phyloP scores from a whole-genome alignment of 345 rosid genomes.

The Heritiera fomes region DNA sequence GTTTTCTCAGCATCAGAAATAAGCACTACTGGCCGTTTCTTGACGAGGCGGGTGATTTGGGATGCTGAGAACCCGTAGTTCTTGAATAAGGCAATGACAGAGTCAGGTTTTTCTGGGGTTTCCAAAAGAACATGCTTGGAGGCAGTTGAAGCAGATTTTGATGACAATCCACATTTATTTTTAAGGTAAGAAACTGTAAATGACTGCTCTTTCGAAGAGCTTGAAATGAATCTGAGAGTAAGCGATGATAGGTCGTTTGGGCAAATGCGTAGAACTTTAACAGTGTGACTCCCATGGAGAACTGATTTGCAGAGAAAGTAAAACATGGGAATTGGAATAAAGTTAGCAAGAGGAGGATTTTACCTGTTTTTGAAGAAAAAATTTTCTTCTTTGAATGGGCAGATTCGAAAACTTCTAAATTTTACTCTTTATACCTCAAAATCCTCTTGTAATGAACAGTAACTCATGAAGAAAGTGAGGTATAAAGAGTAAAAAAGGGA shows the following conservation, averaged over 20 bases:
- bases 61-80: not conserved
- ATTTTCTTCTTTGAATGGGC: no score
- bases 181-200: not conserved
- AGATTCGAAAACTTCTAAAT: no score
- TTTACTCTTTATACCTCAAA: no score
- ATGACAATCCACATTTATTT: not conserved
- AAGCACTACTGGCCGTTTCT: constrained; percentile 27
- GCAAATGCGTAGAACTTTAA: not conserved
- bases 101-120: constrained; percentile 12
- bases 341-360: no score
- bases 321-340: no score
- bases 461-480: no score
- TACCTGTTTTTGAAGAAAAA: no score
- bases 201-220: not conserved
- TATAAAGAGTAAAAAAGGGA: no score
- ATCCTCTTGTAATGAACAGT: no score
- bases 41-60: constrained; percentile 10
- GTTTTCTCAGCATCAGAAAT: no score
- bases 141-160: not conserved
- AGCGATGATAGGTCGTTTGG: not conserved
- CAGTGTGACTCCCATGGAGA: no score
- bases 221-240: not conserved
- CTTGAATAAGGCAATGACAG: constrained; percentile 6
- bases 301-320: no score
- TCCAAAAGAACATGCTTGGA: not conserved